phyloP scores from a whole-genome alignment of 805 yeast species.

The Torulaspora maleeae region DNA sequence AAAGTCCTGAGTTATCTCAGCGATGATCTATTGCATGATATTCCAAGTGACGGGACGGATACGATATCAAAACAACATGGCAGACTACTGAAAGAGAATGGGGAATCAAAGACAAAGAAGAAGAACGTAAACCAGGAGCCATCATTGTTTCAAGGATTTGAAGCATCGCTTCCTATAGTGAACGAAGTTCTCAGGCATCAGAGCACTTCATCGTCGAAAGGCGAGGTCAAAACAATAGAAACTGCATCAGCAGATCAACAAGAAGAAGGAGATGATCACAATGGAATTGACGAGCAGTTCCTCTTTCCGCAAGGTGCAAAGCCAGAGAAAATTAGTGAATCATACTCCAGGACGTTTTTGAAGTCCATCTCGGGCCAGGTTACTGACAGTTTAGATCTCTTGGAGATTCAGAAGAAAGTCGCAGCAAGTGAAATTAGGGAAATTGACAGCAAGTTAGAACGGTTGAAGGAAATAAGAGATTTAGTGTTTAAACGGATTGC shows the following conservation, averaged over 20 bases:
- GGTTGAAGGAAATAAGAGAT: conserved; percentile 47
- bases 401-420: conserved; percentile 60
- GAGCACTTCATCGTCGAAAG: conserved; percentile 17
- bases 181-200: conserved; percentile 39
- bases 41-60: conserved; percentile 37
- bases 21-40: conserved; percentile 53
- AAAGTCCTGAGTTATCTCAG: conserved; percentile 52
- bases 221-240: conserved; percentile 16
- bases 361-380: conserved; percentile 38
- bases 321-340: conserved; percentile 39
- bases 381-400: conserved; percentile 45
- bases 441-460: conserved; percentile 53
- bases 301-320: conserved; percentile 41
- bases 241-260: neutral
- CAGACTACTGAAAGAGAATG: conserved; percentile 14
- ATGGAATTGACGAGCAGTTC: conserved; percentile 22
- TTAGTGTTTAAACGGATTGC: conserved; percentile 56
- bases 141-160: conserved; percentile 66
- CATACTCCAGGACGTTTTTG: conserved; percentile 42
- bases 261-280: conserved; percentile 18
- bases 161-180: conserved; percentile 52
- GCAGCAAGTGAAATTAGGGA: conserved; percentile 62
- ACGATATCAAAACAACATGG: neutral
- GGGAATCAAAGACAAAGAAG: conserved; percentile 9
- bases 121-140: conserved; percentile 30